Evolutionary conservation across 1,139 yeast species (phyloP).

Genomic region (Fermentozyma sake): DNA sequence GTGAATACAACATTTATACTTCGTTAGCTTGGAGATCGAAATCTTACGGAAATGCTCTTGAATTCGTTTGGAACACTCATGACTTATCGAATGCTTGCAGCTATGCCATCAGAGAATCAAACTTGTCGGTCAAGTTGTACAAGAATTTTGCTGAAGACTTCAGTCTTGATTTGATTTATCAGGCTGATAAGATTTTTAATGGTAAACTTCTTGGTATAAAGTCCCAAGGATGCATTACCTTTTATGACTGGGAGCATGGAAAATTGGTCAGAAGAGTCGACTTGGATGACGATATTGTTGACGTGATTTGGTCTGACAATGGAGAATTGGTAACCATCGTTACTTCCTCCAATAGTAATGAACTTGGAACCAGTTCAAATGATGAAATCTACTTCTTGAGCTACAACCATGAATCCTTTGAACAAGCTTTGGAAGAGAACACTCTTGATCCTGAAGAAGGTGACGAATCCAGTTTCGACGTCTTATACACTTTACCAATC

Average conservation of each 20-base stretch:
- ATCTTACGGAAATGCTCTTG: slow-evolving; percentile 84
- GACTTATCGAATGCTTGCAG: slow-evolving; percentile 66
- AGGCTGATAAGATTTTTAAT: slow-evolving; percentile 78
- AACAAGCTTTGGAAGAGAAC: slow-evolving; percentile 57
- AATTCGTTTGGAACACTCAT: slow-evolving; percentile 87
- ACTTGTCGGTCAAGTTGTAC: slow-evolving; percentile 62
- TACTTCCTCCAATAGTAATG: slow-evolving; percentile 37
- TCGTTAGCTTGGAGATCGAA: slow-evolving; percentile 98
- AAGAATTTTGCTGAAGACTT: slow-evolving; percentile 82
- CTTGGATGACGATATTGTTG: slow-evolving; percentile 67
- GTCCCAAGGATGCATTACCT: slow-evolving; percentile 74
- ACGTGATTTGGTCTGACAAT: slow-evolving; percentile 88
- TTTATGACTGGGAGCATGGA: slow-evolving; percentile 93
- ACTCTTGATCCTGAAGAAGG: slow-evolving; percentile 77
- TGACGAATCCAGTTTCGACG: slow-evolving; percentile 80
- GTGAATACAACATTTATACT: slow-evolving; percentile 92
- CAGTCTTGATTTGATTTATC: slow-evolving; percentile 61
- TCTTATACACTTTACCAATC: slow-evolving; percentile 67
- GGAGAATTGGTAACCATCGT: slow-evolving; percentile 84
- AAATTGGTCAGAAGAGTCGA: slow-evolving; percentile 77
- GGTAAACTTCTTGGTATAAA: slow-evolving; percentile 85
- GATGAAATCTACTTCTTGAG: slow-evolving; percentile 80
- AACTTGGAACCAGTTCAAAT: slow-evolving; percentile 24
- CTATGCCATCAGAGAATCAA: slow-evolving; percentile 77
- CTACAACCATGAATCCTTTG: slow-evolving; percentile 64